Evolutionary conservation across 73 alveolate genomes (phyloP).

Genomic region (Paramecium primaurelia): DNA sequence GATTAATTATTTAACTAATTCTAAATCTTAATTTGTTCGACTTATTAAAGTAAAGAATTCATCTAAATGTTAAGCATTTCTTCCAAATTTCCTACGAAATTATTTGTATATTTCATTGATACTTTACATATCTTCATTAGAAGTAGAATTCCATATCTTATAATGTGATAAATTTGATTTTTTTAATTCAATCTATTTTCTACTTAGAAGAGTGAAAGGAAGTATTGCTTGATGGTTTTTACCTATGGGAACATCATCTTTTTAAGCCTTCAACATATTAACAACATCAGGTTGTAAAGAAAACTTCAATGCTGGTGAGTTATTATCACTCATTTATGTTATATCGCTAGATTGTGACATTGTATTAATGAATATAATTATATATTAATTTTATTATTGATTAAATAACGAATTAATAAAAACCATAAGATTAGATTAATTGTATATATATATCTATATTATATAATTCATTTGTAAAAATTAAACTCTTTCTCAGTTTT

Average conservation of each 20-base stretch:
- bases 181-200: background rate
- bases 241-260: background rate
- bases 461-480: constrained; percentile 61
- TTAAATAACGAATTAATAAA: background rate
- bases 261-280: background rate
- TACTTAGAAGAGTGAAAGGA: background rate
- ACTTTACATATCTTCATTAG: background rate
- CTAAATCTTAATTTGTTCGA: constrained; percentile 10
- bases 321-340: background rate
- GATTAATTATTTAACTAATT: background rate
- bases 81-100: constrained; percentile 20
- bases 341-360: background rate
- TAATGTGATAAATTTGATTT: background rate
- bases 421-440: background rate
- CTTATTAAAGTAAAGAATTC: background rate
- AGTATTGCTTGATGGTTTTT: background rate
- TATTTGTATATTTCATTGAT: background rate
- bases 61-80: constrained; percentile 4
- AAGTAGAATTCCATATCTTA: background rate
- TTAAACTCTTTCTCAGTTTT: constrained; percentile 85
- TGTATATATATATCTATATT: background rate
- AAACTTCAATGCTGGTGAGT: background rate
- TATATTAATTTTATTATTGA: background rate
- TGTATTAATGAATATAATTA: background rate
- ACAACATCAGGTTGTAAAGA: background rate